These are phyloP conservation scores for Pelargonium fulgidum DNA, from an alignment of 441 rosid species.

Conservation along the genomic window DNA sequence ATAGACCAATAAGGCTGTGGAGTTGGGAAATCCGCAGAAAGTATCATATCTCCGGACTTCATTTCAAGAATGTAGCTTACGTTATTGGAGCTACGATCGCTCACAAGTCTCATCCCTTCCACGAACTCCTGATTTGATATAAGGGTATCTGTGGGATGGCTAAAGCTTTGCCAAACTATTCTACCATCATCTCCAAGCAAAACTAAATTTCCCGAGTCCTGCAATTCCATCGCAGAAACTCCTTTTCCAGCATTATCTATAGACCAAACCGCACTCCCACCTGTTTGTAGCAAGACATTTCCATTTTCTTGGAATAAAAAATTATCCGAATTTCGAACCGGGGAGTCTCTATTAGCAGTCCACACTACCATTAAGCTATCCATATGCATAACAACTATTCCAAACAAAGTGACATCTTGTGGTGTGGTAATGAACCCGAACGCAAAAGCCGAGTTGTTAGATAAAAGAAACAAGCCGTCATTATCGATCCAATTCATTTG, in stretches of 20 bases:
- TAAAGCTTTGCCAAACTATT: slow-evolving; percentile 76
- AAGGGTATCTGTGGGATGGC: slow-evolving; percentile 72
- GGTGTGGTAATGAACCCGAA: slow-evolving; percentile 47
- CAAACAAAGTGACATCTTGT: slow-evolving; percentile 39
- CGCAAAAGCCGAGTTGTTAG: slow-evolving; percentile 53
- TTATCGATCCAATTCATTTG: slow-evolving; percentile 65
- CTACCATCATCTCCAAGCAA: slow-evolving; percentile 37
- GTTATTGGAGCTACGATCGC: slow-evolving; percentile 38
- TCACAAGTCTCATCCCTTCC: slow-evolving; percentile 67
- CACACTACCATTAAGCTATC: slow-evolving; percentile 39
- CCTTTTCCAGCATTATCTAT: slow-evolving; percentile 40
- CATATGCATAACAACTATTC: slow-evolving; percentile 47
- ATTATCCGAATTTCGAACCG: slow-evolving; percentile 54
- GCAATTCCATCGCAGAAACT: slow-evolving; percentile 63
- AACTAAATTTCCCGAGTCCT: slow-evolving; percentile 74
- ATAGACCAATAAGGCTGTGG: slow-evolving; percentile 89
- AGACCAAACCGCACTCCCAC: slow-evolving; percentile 48
- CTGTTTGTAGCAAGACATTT: slow-evolving; percentile 45
- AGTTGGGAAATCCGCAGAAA: slow-evolving; percentile 49
- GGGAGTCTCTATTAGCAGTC: slow-evolving; percentile 71
- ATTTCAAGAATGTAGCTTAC: slow-evolving; percentile 67
- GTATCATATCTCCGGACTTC: slow-evolving; percentile 57
- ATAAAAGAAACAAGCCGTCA: slow-evolving; percentile 53
- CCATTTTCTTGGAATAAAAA: slow-evolving; percentile 51
- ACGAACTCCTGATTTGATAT: slow-evolving; percentile 53